Base-by-base conservation (phyloP, 129 eudicot species). In the Centrapalus pauciflorus region DNA sequence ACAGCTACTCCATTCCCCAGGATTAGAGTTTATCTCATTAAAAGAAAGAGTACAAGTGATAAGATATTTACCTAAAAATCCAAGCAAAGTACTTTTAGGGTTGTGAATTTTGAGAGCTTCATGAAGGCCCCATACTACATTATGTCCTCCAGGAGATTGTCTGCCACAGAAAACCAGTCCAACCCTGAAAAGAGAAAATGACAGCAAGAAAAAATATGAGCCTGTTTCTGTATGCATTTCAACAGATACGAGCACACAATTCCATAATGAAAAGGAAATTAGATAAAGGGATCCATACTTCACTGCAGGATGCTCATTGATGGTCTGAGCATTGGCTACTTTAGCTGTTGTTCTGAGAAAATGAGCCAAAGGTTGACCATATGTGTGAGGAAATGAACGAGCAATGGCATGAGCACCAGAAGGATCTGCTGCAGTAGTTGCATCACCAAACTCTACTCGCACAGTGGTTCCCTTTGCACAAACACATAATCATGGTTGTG, bases 111-210 rank as follows among this genome's bases (percentile, higher is more conserved):
- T 84, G 71, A 94, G 88, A 71, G 99, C 99, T 66, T 84, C 79
- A 64, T 76, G 81, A 71, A 94, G 99, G 19, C 99, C 99, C 99
- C 99, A 94, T 54, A 94, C 76, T 52, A 94, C 95, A 84, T 94
- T 94, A 76, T 94, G 99, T 72, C 99, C 99, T 76, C 99, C 99
- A 65, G 99, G 99, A 72, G 99, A 94, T 77, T 94, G 99, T 76
- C 99, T 82, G 56, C 99, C 99, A 28, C 96, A 89, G 79, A 94
- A 94, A 35, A 94, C 97, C 56, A 94, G 59, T 34, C 99, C 99
- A 58, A 89, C 99, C 83, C 99, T 94, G 83, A 52, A 59, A n/a
- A n/a, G n/a, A 72, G 13, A 48, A 41, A 57, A 40, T n/a, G 24
- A 63, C 4, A 54, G 55, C 32, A 38, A 19, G 49, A 19, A 73